A percentile compares a stretch with the other conserved stretches of the same genome.
phyloP scores from a whole-genome alignment of 257 asterid genomes.

The Capsicum chinense region DNA sequence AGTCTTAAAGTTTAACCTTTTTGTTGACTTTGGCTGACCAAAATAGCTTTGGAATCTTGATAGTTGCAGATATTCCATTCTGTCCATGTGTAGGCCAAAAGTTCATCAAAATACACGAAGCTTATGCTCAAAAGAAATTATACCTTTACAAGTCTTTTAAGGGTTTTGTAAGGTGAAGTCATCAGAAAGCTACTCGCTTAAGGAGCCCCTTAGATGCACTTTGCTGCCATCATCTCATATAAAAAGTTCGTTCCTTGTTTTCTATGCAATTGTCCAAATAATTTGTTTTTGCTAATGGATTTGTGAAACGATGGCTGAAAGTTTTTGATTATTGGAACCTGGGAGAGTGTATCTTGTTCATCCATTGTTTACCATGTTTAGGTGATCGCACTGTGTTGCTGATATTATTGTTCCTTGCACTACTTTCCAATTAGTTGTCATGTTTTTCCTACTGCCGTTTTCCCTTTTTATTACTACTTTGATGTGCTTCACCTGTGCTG shows the following conservation, averaged over 20 bases:
- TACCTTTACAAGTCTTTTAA: neutral
- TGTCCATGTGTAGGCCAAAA: neutral
- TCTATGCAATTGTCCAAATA: neutral
- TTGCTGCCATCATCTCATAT: neutral
- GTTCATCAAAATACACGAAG: neutral
- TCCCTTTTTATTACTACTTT: too few relatives aligned
- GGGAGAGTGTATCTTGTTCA: neutral
- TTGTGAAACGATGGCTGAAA: neutral
- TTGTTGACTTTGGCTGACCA: conserved; percentile 22
- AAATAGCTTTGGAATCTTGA: conserved; percentile 28
- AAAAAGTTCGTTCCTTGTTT: neutral
- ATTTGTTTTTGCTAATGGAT: neutral
- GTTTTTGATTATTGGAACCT: neutral
- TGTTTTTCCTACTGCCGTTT: too few relatives aligned
- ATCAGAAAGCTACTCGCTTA: neutral
- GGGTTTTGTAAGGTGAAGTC: neutral
- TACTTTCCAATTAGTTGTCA: too few relatives aligned
- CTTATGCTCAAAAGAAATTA: neutral
- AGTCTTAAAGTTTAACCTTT: neutral
- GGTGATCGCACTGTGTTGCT: too few relatives aligned
- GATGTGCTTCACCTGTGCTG: too few relatives aligned
- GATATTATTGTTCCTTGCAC: too few relatives aligned
- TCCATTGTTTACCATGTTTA: too few relatives aligned
- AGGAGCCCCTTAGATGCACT: neutral
- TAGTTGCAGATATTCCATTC: neutral